A percentile compares a stretch with the other conserved stretches of the same genome.
These are phyloP conservation scores for Leucosporidium scottii DNA, from an alignment of 768 basidiomycete species.

Conservation along the genomic window DNA sequence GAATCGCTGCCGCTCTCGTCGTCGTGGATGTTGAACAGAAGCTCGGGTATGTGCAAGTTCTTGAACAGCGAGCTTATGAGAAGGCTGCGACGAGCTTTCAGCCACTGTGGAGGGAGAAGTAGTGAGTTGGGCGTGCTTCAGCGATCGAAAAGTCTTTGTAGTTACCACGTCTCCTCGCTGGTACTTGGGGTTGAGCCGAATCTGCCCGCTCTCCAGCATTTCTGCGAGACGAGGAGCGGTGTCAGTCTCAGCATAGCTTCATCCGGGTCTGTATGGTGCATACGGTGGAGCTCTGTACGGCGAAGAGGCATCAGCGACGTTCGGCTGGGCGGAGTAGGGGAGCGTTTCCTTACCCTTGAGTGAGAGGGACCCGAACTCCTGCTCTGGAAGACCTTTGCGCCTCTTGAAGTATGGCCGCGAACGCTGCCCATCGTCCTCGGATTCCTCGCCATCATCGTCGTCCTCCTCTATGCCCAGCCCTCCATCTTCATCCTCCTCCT, in stretches of 20 bases:
- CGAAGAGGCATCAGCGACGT: no score
- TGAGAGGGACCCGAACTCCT: no score
- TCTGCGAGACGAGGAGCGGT: no score
- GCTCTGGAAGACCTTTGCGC: no score
- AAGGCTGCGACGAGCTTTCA: background rate
- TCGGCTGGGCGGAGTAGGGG: no score
- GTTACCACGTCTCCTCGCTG: background rate
- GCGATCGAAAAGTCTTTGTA: no score
- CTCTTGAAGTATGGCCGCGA: no score
- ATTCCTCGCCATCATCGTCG: background rate
- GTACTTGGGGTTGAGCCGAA: background rate
- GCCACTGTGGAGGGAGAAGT: background rate
- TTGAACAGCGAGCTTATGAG: slow-evolving; percentile 16
- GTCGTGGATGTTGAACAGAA: slow-evolving; percentile 21
- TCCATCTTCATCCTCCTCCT: background rate
- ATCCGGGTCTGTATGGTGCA: no score
- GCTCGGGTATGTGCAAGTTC: slow-evolving; percentile 22
- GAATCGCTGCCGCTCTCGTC: background rate
- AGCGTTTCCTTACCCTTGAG: no score
- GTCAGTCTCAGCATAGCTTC: no score
- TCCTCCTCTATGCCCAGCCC: background rate
- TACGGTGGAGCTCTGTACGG: no score
- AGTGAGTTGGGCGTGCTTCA: no score
- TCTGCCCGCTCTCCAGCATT: background rate
- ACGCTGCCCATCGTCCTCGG: background rate